These are phyloP conservation scores for Didymella lethalis DNA, from an alignment of 2,329 filamentous ascomycete species.

Conservation along the genomic window DNA sequence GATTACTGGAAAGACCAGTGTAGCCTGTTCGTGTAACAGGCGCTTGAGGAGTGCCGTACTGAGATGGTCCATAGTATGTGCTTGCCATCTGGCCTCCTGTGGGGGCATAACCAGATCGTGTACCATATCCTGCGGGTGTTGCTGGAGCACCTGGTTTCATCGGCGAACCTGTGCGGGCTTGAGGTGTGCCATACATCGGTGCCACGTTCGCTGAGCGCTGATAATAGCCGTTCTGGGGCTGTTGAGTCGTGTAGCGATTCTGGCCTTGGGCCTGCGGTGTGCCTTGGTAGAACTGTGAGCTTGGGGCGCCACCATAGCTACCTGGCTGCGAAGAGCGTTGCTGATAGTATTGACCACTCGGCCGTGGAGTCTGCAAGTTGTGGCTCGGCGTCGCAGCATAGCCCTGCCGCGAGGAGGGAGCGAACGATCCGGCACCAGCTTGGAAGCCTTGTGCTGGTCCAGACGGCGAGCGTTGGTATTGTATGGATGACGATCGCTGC, in stretches of 20 bases:
- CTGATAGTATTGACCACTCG: conserved; percentile 41
- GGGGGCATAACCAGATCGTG: conserved; percentile 41
- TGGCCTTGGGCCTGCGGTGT: conserved; percentile 46
- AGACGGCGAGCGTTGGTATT: conserved; percentile 47
- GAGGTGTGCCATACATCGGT: conserved; percentile 45
- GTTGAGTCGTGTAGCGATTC: conserved; percentile 43
- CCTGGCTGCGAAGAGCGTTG: conserved; percentile 42
- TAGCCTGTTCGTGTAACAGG: conserved; percentile 36
- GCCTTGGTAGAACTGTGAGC: conserved; percentile 45
- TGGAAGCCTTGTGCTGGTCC: conserved; percentile 42
- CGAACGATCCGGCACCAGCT: conserved; percentile 39
- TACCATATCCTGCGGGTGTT: conserved; percentile 36
- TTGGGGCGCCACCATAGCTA: conserved; percentile 39
- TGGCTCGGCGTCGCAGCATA: conserved; percentile 42
- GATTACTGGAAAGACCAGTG: conserved; percentile 32
- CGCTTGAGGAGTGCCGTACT: conserved; percentile 44
- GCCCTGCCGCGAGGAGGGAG: conserved; percentile 35
- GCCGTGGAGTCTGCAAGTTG: conserved; percentile 44
- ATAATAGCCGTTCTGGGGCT: conserved; percentile 44
- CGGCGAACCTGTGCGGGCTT: conserved; percentile 47
- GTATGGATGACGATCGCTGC: conserved; percentile 50
- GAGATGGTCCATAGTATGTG: conserved; percentile 45
- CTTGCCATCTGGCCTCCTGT: conserved; percentile 44
- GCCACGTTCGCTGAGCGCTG: conserved; percentile 46
- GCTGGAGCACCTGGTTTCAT: conserved; percentile 43